A percentile compares a stretch with the other conserved stretches of the same genome.
These are phyloP conservation scores for Mangifera indica DNA, from an alignment of 345 rosid genomes.

Conservation along the genomic window DNA sequence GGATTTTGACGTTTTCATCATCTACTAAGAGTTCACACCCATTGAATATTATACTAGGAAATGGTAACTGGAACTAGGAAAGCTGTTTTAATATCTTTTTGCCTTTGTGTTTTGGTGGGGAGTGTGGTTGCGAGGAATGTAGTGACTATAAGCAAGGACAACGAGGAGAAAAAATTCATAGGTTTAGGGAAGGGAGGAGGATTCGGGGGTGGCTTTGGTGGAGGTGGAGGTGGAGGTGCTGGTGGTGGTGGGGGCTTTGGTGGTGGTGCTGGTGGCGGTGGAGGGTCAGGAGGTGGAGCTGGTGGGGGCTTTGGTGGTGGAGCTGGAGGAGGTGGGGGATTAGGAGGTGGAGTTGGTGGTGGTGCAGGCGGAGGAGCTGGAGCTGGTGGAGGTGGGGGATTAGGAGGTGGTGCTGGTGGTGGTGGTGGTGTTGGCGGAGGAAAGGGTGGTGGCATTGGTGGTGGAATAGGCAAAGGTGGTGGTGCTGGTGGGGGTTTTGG, in stretches of 20 bases:
- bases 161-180: conserved; percentile 27
- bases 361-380: conserved; percentile 5
- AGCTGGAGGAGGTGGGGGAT: conserved; percentile 13
- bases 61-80: conserved; percentile 34
- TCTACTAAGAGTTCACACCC: too few species aligned
- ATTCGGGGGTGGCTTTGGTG: conserved; percentile 15
- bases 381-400: too few species aligned
- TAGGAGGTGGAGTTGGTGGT: conserved; percentile 8
- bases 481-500: too few species aligned
- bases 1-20: not conserved
- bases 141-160: conserved; percentile 20
- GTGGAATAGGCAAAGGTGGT: too few species aligned
- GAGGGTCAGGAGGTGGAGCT: not conserved
- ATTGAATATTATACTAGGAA: not conserved
- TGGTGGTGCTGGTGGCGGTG: conserved; percentile 15
- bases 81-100: conserved; percentile 39
- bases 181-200: conserved; percentile 18
- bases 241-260: conserved; percentile 11
- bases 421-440: too few species aligned
- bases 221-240: not conserved
- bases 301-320: conserved; percentile 7
- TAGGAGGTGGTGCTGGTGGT: conserved; percentile 20
- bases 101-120: conserved; percentile 40
- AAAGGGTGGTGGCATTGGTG: too few species aligned
- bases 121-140: conserved; percentile 43